Percentiles rank a stretch among this genome's conserved stretches.
These are phyloP conservation scores for Candida sp. DNA, from an alignment of 1,139 yeast species.

Conservation along the genomic window DNA sequence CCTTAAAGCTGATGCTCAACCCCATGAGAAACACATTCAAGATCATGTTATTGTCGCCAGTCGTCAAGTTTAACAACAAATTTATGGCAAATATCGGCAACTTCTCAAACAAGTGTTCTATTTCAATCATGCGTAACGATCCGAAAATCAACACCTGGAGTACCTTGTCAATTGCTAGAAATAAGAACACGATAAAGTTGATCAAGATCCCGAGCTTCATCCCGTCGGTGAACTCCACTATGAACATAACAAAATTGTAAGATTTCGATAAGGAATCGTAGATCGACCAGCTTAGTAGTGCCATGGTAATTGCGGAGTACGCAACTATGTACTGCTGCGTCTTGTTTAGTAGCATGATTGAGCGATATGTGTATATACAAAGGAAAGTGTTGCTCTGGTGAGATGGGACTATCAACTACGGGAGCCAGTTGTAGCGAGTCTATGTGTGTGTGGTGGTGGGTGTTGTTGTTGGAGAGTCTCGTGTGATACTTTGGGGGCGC, in stretches of 20 bases:
- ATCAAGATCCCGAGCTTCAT: conserved; percentile 34
- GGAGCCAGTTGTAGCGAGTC: too few species aligned
- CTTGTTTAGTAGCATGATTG: conserved; percentile 11
- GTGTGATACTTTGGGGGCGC: neutral
- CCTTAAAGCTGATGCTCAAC: conserved; percentile 57
- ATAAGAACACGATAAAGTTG: conserved; percentile 37
- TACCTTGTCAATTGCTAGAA: conserved; percentile 43
- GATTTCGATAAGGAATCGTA: conserved; percentile 29
- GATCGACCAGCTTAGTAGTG: conserved; percentile 29
- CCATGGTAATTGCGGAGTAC: conserved; percentile 28
- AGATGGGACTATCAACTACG: too few species aligned
- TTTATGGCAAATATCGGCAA: conserved; percentile 63
- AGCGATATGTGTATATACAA: neutral
- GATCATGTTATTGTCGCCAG: conserved; percentile 58
- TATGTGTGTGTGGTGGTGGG: neutral
- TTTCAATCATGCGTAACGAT: conserved; percentile 72
- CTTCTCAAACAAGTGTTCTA: conserved; percentile 76
- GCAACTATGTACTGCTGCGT: conserved; percentile 25
- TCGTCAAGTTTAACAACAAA: conserved; percentile 66
- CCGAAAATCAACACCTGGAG: conserved; percentile 69
- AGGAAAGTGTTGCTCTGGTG: neutral
- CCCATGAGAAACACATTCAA: conserved; percentile 48
- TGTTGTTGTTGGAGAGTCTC: neutral
- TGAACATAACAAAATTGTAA: conserved; percentile 29
- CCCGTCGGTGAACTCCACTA: conserved; percentile 40